Evolutionary conservation across 768 basidiomycete genomes (phyloP).

Genomic region (Tulasnella sp.): DNA sequence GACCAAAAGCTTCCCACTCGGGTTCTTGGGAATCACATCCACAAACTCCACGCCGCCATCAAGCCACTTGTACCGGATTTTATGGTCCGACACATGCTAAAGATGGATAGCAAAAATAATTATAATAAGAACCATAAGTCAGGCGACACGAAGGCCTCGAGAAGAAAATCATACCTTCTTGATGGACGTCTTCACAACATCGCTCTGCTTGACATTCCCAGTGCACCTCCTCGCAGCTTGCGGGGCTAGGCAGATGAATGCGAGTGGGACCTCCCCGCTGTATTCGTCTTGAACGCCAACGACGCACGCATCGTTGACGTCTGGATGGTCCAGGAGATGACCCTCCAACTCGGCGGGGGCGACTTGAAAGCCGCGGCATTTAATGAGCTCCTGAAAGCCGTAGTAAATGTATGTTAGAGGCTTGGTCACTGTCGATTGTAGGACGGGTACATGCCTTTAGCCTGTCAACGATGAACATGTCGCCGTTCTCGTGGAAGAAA

Average conservation of each 20-base stretch:
- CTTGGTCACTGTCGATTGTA: neutral
- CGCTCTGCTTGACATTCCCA: slow-evolving; percentile 27
- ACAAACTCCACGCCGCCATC: slow-evolving; percentile 49
- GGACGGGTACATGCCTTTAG: slow-evolving; percentile 43
- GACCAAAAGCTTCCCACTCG: slow-evolving; percentile 35
- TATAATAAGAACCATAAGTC: neutral
- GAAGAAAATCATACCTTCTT: slow-evolving; percentile 54
- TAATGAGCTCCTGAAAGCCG: slow-evolving; percentile 20
- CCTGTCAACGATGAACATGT: slow-evolving; percentile 51
- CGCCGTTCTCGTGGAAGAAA: slow-evolving; percentile 39
- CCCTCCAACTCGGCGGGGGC: slow-evolving; percentile 45
- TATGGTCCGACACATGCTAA: slow-evolving; percentile 41
- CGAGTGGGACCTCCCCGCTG: slow-evolving; percentile 55
- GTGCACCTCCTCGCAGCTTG: slow-evolving; percentile 32
- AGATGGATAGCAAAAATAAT: neutral
- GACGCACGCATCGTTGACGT: slow-evolving; percentile 48
- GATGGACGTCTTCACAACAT: slow-evolving; percentile 36
- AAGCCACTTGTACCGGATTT: slow-evolving; percentile 47
- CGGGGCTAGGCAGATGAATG: slow-evolving; percentile 46
- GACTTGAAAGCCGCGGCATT: slow-evolving; percentile 49
- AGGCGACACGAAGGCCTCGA: slow-evolving; percentile 15
- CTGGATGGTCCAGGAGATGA: slow-evolving; percentile 47
- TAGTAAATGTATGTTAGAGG: neutral
- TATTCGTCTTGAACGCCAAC: slow-evolving; percentile 58
- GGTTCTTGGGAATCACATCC: slow-evolving; percentile 46